Base-by-base conservation (phyloP, 2,329 filamentous ascomycete species). In the Colletotrichum sp. region DNA sequence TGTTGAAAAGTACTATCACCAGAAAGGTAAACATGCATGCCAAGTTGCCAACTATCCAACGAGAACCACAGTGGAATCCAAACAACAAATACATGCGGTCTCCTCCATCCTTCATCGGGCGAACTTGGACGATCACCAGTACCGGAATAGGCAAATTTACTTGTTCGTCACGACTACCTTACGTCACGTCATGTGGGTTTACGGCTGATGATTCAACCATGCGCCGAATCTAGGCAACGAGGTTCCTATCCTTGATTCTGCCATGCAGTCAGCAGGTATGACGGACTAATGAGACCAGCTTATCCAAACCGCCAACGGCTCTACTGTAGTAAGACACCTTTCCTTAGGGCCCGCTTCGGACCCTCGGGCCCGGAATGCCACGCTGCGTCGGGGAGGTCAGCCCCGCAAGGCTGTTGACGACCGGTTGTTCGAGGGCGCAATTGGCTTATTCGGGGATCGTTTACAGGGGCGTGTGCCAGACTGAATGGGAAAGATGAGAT, bases 311-410 rank as follows among this genome's bases (percentile, higher is more conserved):
- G 2, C 39, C 39, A 49, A 22, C 39, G 39, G 9, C 39, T 12
- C 9, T 49, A 2, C 6, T 6, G 19, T 1, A n/a, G 1, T 0
- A 12, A 1, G 39, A 4, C 9, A 1, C 3, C 2, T 49, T 1
- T 7, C 19, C 0, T 12, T 3, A 49, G 9, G 39, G 2, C 6
- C 52, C 4, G 4, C 1, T 25, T 19, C 52, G 52, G 52, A 13
- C 52, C 52, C 52, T 57, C 52, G 52, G 52, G 52, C 52, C 52
- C 22, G 52, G 52, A 29, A 49, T n/a, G 39, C 39, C 6, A n/a
- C 39, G 39, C 19, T 49, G 39, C 39, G 9, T 9, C 6, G 5
- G 39, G 3, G 19, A 49, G 19, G 5, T 12, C 39, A n/a, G 39
- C 39, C 39, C 19, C 39, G 19, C 39, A 49, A n/a, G 39, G 39